Base-by-base conservation (phyloP, 106 monocot species). In the Dendrobium nobile region DNA sequence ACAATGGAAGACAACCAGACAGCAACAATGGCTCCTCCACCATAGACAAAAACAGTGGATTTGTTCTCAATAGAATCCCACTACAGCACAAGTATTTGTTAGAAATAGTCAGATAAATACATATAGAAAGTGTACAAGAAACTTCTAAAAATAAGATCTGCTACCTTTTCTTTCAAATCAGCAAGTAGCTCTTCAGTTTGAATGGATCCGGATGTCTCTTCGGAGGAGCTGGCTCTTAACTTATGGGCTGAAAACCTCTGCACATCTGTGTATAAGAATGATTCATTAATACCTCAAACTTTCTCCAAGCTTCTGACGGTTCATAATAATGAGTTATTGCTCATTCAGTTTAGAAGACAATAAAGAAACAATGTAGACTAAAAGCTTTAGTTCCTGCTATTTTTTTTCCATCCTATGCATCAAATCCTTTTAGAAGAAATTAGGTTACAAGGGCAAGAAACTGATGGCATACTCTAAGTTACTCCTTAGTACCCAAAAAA, bases 51-150 rank as follows among this genome's bases (percentile, higher is more conserved):
- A 24, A 97, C 92, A 0, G 93, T 87, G 26, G 97, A 91, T 78
- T 97, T 97, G 87, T 97, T 92, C 82, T 97, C 97, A 77, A 97
- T 77, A 13, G 77, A 84, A 88, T 97, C 94, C 97, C 97, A 97
- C 97, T 97, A 81, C 11, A 85, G n/a, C 3, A 42, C 9, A 73
- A 83, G 19, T 4, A 6, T 3, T 24, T 24, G 64, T 64, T 26
- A 64, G 22, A n/a, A 64, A 8, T 9, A 22, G 5, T 26, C 64
- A 9, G 7, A 64, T 3, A 51, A 0, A 51, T 15, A 13, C 15
- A 51, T 51, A 51, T 11, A 51, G 51, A 64, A 64, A 24, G 19
- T 6, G 17, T 20, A 47, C 28, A 44, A 54, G 41, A 72, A 37
- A 28, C 47, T 19, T 8, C 24, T 73, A 0, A 48, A 20, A 19